phyloP scores from a whole-genome alignment of 768 basidiomycete species.

The Arthromyces matolae region DNA sequence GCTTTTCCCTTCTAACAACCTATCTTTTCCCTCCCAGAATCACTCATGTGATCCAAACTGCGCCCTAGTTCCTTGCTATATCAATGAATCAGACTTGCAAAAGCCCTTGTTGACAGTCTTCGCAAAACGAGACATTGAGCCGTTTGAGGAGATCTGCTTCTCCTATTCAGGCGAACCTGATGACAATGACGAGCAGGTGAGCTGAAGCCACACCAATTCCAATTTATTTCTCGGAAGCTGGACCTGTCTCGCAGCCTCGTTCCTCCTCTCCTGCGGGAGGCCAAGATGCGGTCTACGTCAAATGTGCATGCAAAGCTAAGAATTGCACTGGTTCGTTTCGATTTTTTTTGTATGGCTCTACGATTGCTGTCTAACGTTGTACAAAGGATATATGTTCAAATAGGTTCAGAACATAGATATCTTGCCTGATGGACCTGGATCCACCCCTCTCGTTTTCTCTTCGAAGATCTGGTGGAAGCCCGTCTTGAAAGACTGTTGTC shows the following conservation, averaged over 20 bases:
- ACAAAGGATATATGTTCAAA: conserved; percentile 19
- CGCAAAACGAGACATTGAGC: conserved; percentile 57
- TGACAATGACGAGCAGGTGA: conserved; percentile 38
- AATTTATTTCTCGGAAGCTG: not conserved
- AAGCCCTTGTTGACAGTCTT: conserved; percentile 72
- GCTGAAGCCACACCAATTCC: conserved; percentile 18
- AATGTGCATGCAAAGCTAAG: conserved; percentile 48
- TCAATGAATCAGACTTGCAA: conserved; percentile 69
- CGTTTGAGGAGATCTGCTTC: conserved; percentile 73
- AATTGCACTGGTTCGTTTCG: conserved; percentile 44
- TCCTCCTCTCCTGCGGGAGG: conserved; percentile 8
- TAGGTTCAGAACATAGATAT: conserved; percentile 1
- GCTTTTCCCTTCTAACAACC: not conserved
- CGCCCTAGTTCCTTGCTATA: conserved; percentile 64
- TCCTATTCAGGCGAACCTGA: conserved; percentile 54
- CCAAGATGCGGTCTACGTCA: conserved; percentile 42
- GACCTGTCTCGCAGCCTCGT: not conserved
- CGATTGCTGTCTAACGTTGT: not conserved
- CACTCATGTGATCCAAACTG: conserved; percentile 92
- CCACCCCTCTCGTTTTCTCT: conserved; percentile 28
- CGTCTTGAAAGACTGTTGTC: conserved; percentile 10
- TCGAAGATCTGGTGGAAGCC: conserved; percentile 25
- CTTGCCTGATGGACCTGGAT: not conserved
- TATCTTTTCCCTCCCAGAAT: conserved; percentile 53
- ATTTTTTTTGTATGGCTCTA: not conserved